Base-by-base conservation (phyloP, 306 rosid species). In the Glycine tomentella region DNA sequence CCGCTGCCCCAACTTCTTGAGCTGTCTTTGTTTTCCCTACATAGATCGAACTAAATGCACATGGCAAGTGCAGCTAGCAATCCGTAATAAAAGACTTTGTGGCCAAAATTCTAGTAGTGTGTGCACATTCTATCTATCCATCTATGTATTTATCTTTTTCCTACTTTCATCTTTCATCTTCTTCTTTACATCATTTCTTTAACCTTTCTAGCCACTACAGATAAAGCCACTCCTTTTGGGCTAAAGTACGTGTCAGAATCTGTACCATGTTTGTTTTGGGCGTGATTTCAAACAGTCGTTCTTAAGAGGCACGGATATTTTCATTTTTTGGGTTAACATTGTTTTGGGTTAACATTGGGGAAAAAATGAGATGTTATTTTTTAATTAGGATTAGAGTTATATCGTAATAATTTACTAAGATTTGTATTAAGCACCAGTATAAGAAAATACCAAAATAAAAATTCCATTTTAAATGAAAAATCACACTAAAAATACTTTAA, bases 221-320 rank as follows among this genome's bases (percentile, higher is more conserved):
- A 56, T 72, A 78, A 85, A 81, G 83, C 20, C 42, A 62, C 10
- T 64, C 50, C 7, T 58, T 85, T 50, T 51, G 65, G 56, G 81
- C 61, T 49, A 52, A 36, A 17, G 64, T 52, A 7, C 25, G 5
- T 40, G 53, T 61, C 31, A 25, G 31, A 25, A 25, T 73, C 46
- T 69, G n/a, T 77, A 56, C 50, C 45, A 8, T 59, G 65, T 49
- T 59, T 69, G 72, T 76, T 49, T 65, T 68, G 56, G 40, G 48
- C 64, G 36, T 56, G 57, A 17, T 17, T 34, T 57, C 9, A 40
- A 67, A 56, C 52, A 48, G 48, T 38, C 31, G 31, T 25, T 25
- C 31, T 50, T 33, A 57, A 14, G 46, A 42, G 64, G 42, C 33
- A 34, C 40, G 78, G 2, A n/a, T n/a, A n/a, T n/a, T n/a, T n/a